Conservation (phyloP, 2,329 filamentous ascomycete species). For the Penicillium brevicompactum region DNA sequence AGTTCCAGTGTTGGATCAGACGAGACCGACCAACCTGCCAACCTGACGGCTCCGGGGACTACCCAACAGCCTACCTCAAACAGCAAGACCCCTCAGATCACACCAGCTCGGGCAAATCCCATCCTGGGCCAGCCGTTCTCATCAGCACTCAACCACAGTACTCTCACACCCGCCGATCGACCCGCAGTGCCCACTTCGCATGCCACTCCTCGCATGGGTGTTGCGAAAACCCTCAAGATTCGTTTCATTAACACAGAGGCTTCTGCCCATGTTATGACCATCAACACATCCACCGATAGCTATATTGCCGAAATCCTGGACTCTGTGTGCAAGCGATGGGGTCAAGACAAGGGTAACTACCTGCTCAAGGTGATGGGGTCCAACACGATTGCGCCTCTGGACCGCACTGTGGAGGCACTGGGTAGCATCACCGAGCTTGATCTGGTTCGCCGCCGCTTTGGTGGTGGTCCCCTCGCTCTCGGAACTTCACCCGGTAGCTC, state of each 20-base stretch:
- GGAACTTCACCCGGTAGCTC: constrained; percentile 63
- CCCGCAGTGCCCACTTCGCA: constrained; percentile 47
- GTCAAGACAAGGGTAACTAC: constrained; percentile 65
- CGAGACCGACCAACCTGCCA: constrained; percentile 30
- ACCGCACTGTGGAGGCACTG: constrained; percentile 66
- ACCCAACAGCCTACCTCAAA: constrained; percentile 19
- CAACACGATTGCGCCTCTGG: constrained; percentile 64
- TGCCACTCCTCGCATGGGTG: constrained; percentile 58
- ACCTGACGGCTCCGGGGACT: constrained; percentile 22
- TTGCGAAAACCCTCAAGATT: constrained; percentile 60
- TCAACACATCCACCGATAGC: constrained; percentile 64
- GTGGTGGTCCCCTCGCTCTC: constrained; percentile 58
- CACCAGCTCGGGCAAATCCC: constrained; percentile 38
- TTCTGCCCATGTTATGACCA: constrained; percentile 54
- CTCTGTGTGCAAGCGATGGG: constrained; percentile 62
- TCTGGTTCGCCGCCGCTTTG: constrained; percentile 63
- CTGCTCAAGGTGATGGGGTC: constrained; percentile 65
- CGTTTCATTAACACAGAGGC: constrained; percentile 64
- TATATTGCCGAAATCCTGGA: constrained; percentile 70
- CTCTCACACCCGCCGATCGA: constrained; percentile 49
- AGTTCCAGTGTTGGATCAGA: constrained; percentile 35
- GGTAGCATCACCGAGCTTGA: constrained; percentile 63
- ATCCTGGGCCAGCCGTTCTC: constrained; percentile 50
- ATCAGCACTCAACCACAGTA: constrained; percentile 48
- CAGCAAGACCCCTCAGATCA: constrained; percentile 21